Base-by-base conservation (phyloP, 371 early-diverging fungal genomes). In the Mucor circinelloides region DNA sequence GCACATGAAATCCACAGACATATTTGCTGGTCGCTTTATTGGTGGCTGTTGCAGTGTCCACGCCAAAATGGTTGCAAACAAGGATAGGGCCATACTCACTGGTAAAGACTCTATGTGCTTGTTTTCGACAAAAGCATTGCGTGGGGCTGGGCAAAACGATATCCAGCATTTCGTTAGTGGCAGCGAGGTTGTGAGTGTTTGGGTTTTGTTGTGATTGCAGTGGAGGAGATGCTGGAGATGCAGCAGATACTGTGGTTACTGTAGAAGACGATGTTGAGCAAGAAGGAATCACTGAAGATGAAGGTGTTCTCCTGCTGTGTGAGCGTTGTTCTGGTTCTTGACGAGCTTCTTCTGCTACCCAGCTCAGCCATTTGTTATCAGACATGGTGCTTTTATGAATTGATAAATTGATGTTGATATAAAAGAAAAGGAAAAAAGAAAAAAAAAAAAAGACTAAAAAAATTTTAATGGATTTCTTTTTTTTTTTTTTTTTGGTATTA, bases 1-100 rank as follows among this genome's bases (percentile, higher is more conserved):
- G 85, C 8, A 83, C 62, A 68, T 85, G 85, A 27, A 83, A 85
- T 1, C 83, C 85, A 25, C 85, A 85, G 21, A 81, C 66, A 25
- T 34, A 40, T 31, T 40, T 23, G 31, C 19, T n/a, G 30, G 50
- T 21, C 0, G 21, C 12, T 44, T 46, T 17, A 5, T 9, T n/a
- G 34, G 32, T n/a, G 6, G 28, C 46, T 3, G 31, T 30, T 5
- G 59, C 44, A 17, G 27, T 17, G 12, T 36, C 23, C 6, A 28
- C 15, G 15, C 8, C 40, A 40, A 64, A 60, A 30, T 30, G 55
- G 27, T 40, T 50, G 69, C 62, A 66, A 60, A 68, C 72, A 10
- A 72, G 31, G 17, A 72, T 52, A 9, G 72, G 69, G 1, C 72
- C 72, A 50, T 65, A 72, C 30, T 72, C 69, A 12, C 52, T 17